A percentile compares a stretch with the other conserved stretches of the same genome.
Evolutionary conservation across 176 grass and related monocot species (phyloP).

Genomic region (Areca catechu): DNA sequence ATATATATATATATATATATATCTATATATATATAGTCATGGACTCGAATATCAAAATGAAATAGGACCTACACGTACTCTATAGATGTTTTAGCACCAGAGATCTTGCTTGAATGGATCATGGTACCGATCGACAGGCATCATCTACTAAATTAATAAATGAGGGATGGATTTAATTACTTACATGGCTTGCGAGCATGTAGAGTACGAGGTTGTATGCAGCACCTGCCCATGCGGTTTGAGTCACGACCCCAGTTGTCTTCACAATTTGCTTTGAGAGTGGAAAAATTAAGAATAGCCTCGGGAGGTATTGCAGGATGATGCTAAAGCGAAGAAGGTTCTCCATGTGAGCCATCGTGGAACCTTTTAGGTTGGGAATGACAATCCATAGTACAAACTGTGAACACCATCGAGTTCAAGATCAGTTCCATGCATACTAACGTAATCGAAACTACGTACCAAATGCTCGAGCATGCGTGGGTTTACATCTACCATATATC

Average conservation of each 20-base stretch:
- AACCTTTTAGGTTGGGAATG: conserved; percentile 48
- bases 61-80: too few species aligned
- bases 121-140: too few species aligned
- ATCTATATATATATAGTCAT: too few species aligned
- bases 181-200: conserved; percentile 97
- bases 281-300: conserved; percentile 85
- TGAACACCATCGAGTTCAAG: background rate
- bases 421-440: too few species aligned
- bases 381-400: conserved; percentile 79
- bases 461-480: too few species aligned
- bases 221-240: conserved; percentile 86
- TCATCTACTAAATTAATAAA: too few species aligned
- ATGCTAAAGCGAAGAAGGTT: conserved; percentile 67
- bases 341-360: conserved; percentile 38
- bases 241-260: conserved; percentile 71
- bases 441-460: too few species aligned
- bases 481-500: too few species aligned
- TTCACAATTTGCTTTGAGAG: conserved; percentile 63
- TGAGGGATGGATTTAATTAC: background rate
- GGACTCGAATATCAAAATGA: too few species aligned
- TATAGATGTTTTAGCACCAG: too few species aligned
- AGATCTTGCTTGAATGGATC: too few species aligned
- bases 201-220: conserved; percentile 97
- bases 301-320: conserved; percentile 81
- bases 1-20: too few species aligned